phyloP scores from a whole-genome alignment of 306 rosid genomes.

The Mimosa bimucronata region DNA sequence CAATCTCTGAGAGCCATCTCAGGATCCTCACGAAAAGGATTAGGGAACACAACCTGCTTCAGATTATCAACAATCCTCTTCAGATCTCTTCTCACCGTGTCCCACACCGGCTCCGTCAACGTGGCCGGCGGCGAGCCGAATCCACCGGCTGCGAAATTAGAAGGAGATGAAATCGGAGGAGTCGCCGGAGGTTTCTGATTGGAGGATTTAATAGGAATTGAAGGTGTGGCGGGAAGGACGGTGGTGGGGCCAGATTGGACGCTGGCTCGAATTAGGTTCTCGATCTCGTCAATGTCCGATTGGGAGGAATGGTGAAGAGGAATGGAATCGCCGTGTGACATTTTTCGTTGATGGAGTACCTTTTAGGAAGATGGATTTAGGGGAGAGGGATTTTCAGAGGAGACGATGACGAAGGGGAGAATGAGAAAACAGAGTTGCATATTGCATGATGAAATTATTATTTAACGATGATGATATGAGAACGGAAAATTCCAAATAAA shows the following conservation, averaged over 20 bases:
- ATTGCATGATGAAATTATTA: too few relatives aligned
- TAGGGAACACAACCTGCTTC: constrained; percentile 92
- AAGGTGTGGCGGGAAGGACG: constrained; percentile 78
- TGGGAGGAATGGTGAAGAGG: constrained; percentile 93
- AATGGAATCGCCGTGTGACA: constrained; percentile 85
- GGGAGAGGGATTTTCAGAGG: neutral
- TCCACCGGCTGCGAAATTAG: constrained; percentile 43
- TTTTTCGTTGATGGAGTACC: constrained; percentile 40
- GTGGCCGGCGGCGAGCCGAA: constrained; percentile 83
- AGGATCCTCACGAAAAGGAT: constrained; percentile 90
- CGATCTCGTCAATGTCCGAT: constrained; percentile 99
- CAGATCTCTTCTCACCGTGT: constrained; percentile 86
- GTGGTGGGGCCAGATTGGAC: constrained; percentile 63
- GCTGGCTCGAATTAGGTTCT: constrained; percentile 82
- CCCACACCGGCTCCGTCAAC: constrained; percentile 93
- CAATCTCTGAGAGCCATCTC: constrained; percentile 95
- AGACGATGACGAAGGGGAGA: neutral
- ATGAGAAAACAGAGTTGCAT: neutral
- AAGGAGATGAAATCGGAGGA: neutral
- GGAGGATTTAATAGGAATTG: constrained; percentile 58
- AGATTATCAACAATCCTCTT: constrained; percentile 84
- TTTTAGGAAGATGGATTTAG: neutral
- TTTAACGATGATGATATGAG: too few relatives aligned
- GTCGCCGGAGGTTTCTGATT: constrained; percentile 48
- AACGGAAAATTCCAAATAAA: too few relatives aligned